Conservation (phyloP, 179 eudicot genomes). For the Silene coronaria region DNA sequence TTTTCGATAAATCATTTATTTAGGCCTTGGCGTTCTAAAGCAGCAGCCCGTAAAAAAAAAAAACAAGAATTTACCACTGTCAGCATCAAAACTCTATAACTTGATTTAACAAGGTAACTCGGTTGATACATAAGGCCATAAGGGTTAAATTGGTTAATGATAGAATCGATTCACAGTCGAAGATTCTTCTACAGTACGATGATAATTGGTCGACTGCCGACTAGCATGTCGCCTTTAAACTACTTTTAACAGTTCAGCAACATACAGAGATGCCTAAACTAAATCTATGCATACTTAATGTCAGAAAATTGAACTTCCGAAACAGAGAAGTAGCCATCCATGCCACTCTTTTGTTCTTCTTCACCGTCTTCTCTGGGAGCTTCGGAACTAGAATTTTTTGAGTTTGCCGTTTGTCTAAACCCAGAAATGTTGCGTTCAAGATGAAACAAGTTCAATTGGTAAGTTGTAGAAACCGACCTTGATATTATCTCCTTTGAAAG, state of each 20-base stretch:
- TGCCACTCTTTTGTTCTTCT: background rate
- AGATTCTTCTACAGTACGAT: too few relatives aligned
- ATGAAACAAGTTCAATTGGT: background rate
- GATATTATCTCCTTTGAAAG: conserved; percentile 72
- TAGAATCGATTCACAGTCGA: too few relatives aligned
- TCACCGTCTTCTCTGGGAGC: background rate
- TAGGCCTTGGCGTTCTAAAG: too few relatives aligned
- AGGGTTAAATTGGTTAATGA: too few relatives aligned
- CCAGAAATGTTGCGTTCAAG: background rate
- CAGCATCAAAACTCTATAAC: too few relatives aligned
- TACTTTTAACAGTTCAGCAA: background rate
- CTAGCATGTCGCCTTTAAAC: too few relatives aligned
- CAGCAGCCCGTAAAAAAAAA: too few relatives aligned
- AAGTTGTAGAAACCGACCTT: background rate
- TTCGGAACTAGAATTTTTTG: background rate
- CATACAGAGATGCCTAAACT: background rate
- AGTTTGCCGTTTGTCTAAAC: background rate
- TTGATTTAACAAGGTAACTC: too few relatives aligned
- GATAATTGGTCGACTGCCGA: too few relatives aligned
- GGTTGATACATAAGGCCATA: too few relatives aligned
- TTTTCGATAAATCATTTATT: background rate
- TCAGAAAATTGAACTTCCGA: background rate
- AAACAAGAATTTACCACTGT: too few relatives aligned
- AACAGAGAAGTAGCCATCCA: too few relatives aligned
- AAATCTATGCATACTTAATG: background rate